A percentile compares a stretch with the other conserved stretches of the same genome.
Conservation (phyloP, 768 basidiomycete species). For the Tylopilus intermedius region DNA sequence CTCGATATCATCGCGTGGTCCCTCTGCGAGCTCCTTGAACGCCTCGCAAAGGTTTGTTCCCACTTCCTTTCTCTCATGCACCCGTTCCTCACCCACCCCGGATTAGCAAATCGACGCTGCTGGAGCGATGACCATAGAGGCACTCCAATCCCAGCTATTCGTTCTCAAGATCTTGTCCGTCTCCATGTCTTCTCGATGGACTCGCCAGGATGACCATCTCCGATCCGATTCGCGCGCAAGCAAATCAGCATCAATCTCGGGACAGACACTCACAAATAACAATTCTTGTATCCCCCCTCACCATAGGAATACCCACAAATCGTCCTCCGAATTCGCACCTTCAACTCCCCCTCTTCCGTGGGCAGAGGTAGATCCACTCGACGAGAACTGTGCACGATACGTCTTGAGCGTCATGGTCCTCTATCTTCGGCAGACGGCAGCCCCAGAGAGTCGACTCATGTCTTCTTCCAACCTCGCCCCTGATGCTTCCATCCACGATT, state of each 20-base stretch:
- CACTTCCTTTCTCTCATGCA: neutral
- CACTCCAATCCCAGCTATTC: slow-evolving; percentile 83
- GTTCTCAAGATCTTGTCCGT: slow-evolving; percentile 76
- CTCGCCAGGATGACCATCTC: slow-evolving; percentile 36
- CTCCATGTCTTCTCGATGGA: slow-evolving; percentile 77
- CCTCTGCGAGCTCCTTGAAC: slow-evolving; percentile 72
- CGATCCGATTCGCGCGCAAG: slow-evolving; percentile 42
- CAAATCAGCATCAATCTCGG: slow-evolving; percentile 32
- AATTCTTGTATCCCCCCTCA: slow-evolving; percentile 37
- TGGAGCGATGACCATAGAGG: slow-evolving; percentile 56
- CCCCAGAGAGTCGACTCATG: slow-evolving; percentile 50
- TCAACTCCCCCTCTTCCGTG: slow-evolving; percentile 37
- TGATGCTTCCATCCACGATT: slow-evolving; percentile 65
- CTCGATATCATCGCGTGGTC: slow-evolving; percentile 77
- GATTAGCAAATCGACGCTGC: slow-evolving; percentile 50
- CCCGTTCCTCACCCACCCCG: slow-evolving; percentile 12
- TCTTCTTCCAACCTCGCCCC: slow-evolving; percentile 58
- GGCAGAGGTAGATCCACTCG: slow-evolving; percentile 67
- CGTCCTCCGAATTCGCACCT: slow-evolving; percentile 38
- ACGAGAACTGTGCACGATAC: slow-evolving; percentile 78
- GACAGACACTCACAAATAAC: slow-evolving; percentile 21
- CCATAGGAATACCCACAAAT: slow-evolving; percentile 30
- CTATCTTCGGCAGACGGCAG: slow-evolving; percentile 71
- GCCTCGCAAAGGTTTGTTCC: slow-evolving; percentile 61
- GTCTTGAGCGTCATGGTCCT: slow-evolving; percentile 76